phyloP scores from a whole-genome alignment of 345 rosid species.

The Linum trigynum region DNA sequence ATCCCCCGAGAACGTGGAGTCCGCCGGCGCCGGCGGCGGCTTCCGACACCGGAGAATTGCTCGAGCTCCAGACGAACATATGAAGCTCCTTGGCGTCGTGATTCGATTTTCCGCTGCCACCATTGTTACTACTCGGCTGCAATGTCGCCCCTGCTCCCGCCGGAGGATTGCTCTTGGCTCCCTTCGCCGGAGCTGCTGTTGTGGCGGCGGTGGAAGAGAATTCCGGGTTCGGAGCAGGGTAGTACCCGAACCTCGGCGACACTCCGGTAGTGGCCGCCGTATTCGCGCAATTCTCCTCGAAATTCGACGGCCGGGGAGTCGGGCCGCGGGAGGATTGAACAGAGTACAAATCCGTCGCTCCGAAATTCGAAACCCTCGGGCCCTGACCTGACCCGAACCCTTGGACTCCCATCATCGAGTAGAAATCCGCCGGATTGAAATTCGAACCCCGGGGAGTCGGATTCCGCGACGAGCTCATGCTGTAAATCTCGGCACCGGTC shows the following conservation, averaged over 20 bases:
- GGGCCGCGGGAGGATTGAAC: slow-evolving; percentile 75
- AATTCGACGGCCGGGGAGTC: slow-evolving; percentile 23
- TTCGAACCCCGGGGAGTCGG: slow-evolving; percentile 44
- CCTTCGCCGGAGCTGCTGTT: slow-evolving; percentile 13
- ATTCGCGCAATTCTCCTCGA: slow-evolving; percentile 42
- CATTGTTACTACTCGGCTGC: not conserved
- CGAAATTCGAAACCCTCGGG: slow-evolving; percentile 59
- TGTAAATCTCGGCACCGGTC: slow-evolving; percentile 43
- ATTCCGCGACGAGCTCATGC: slow-evolving; percentile 34
- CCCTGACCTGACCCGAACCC: not conserved
- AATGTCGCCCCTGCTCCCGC: slow-evolving; percentile 14
- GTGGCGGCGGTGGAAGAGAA: slow-evolving; percentile 34
- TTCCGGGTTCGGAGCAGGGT: slow-evolving; percentile 84
- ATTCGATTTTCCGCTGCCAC: slow-evolving; percentile 33
- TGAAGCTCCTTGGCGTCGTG: slow-evolving; percentile 46
- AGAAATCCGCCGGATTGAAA: slow-evolving; percentile 26
- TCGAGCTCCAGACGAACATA: slow-evolving; percentile 12
- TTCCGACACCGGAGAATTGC: slow-evolving; percentile 5
- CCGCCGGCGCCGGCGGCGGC: slow-evolving; percentile 24
- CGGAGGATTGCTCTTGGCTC: slow-evolving; percentile 7
- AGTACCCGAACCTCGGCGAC: slow-evolving; percentile 69
- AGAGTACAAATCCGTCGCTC: slow-evolving; percentile 69
- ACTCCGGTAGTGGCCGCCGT: slow-evolving; percentile 26
- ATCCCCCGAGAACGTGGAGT: slow-evolving; percentile 56
- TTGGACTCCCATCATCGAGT: slow-evolving; percentile 20